These are phyloP conservation scores for Trichosanthes truncata DNA, from an alignment of 306 rosid species.

Conservation along the genomic window DNA sequence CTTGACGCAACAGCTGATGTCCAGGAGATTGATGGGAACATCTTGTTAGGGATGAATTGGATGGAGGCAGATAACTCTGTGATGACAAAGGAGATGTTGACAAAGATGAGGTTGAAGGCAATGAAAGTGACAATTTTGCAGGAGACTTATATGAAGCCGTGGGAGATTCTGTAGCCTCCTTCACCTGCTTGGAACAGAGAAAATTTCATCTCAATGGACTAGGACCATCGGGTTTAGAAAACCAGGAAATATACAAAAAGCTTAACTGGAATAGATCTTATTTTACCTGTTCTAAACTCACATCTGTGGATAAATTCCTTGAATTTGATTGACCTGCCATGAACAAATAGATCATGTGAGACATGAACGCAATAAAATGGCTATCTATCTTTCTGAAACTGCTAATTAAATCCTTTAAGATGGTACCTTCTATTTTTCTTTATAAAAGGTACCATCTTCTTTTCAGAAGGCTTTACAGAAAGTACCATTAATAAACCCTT, in stretches of 20 bases:
- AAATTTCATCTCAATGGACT: neutral
- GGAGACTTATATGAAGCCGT: constrained; percentile 41
- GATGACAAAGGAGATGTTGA: constrained; percentile 39
- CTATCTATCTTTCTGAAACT: neutral
- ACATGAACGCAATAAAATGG: neutral
- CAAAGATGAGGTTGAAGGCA: constrained; percentile 43
- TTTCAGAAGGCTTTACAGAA: neutral
- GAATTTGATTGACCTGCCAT: constrained; percentile 58
- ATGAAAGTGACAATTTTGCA: constrained; percentile 42
- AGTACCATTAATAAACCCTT: neutral
- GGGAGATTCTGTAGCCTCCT: constrained; percentile 39
- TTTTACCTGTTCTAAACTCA: constrained; percentile 61
- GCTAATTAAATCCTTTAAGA: neutral
- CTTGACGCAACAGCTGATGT: constrained; percentile 58
- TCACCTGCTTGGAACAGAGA: constrained; percentile 29
- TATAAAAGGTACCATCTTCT: too few species aligned
- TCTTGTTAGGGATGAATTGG: constrained; percentile 59
- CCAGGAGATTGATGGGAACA: constrained; percentile 67
- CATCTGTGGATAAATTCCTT: constrained; percentile 53
- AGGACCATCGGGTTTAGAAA: neutral
- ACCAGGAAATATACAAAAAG: neutral
- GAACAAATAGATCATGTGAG: neutral
- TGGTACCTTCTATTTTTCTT: too few species aligned
- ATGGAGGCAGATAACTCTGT: constrained; percentile 27
- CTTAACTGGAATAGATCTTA: constrained; percentile 4